Evolutionary conservation across 345 rosid species (phyloP).

Genomic region (Brassica juncea): DNA sequence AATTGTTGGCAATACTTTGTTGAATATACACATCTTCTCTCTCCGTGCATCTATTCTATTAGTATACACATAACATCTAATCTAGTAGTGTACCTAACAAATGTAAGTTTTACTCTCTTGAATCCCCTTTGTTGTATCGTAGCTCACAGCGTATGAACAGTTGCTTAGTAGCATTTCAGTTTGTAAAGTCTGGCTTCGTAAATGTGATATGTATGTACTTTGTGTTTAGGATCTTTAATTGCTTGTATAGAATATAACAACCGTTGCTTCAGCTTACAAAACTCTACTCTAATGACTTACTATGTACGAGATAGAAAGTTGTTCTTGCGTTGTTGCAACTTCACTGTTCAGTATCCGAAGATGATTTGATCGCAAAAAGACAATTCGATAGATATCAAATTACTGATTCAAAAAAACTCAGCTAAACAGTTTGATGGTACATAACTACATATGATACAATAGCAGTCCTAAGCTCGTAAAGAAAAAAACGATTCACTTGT

Average conservation of each 20-base stretch:
- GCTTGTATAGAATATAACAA: constrained; percentile 14
- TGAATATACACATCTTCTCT: neutral
- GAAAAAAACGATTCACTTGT: neutral
- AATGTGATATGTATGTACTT: neutral
- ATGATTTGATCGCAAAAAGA: neutral
- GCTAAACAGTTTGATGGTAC: constrained; percentile 13
- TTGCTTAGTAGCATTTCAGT: constrained; percentile 13
- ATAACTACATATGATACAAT: neutral
- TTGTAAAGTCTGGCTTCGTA: constrained; percentile 21
- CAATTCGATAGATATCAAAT: neutral
- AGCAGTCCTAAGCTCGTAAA: neutral
- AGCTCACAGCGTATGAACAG: constrained; percentile 13
- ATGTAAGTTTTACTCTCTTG: neutral
- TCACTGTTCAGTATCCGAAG: constrained; percentile 1
- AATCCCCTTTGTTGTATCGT: constrained; percentile 9
- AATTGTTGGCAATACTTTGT: neutral
- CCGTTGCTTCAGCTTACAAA: constrained; percentile 11
- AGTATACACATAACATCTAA: neutral
- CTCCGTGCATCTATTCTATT: neutral
- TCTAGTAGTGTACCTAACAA: neutral
- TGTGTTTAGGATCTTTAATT: constrained; percentile 15
- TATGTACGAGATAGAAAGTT: neutral
- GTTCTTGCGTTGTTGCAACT: neutral
- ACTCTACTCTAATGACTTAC: constrained; percentile 10
- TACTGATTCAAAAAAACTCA: neutral